These are phyloP conservation scores for Xanthoceras sorbifolium DNA, from an alignment of 345 rosid genomes.

Conservation along the genomic window DNA sequence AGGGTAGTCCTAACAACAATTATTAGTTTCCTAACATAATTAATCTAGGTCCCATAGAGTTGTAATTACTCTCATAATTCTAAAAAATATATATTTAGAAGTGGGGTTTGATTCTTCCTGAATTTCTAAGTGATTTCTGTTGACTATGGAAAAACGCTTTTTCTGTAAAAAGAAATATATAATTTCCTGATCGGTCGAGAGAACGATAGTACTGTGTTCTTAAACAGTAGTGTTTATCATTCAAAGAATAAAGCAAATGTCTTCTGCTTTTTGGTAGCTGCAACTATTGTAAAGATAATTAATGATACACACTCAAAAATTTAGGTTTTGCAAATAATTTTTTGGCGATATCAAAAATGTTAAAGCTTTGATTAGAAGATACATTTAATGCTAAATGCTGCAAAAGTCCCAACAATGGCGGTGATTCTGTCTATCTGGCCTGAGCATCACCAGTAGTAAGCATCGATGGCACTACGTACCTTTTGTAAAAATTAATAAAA, in stretches of 20 bases:
- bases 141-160: background rate
- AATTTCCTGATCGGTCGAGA: background rate
- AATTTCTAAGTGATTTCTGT: background rate
- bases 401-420: constrained; percentile 1
- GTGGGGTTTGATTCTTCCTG: background rate
- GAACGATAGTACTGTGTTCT: background rate
- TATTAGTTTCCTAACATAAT: too few species aligned
- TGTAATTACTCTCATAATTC: too few species aligned
- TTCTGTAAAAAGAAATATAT: too few species aligned
- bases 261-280: background rate
- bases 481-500: constrained; percentile 28
- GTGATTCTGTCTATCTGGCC: constrained; percentile 18
- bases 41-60: too few species aligned
- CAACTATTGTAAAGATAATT: background rate
- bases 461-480: constrained; percentile 16
- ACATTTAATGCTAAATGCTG: background rate
- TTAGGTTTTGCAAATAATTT: background rate
- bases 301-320: background rate
- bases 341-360: background rate
- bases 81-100: too few species aligned
- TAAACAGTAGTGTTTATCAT: background rate
- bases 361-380: background rate
- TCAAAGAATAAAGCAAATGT: background rate
- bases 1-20: too few species aligned
- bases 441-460: constrained; percentile 18